phyloP scores from a whole-genome alignment of 2,329 filamentous ascomycete species.

The Cordyceps javanica region DNA sequence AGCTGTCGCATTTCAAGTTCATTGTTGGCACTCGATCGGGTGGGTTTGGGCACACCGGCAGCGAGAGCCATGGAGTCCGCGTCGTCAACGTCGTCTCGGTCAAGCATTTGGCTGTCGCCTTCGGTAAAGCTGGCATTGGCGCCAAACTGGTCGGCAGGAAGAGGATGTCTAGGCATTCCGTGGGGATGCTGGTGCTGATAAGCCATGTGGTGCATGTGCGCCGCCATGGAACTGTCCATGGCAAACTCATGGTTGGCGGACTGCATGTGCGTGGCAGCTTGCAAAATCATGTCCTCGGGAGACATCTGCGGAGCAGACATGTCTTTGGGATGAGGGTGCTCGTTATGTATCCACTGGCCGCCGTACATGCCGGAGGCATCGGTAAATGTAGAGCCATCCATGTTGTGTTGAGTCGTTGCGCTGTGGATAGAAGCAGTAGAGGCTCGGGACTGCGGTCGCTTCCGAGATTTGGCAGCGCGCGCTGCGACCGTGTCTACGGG shows the following conservation, averaged over 20 bases:
- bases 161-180: conserved; percentile 39
- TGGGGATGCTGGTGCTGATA: conserved; percentile 35
- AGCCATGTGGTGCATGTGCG: conserved; percentile 37
- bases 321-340: conserved; percentile 37
- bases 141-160: conserved; percentile 49
- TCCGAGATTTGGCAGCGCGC: conserved; percentile 36
- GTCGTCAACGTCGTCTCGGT: conserved; percentile 54
- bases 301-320: conserved; percentile 43
- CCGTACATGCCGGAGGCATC: conserved; percentile 40
- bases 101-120: conserved; percentile 52
- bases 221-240: conserved; percentile 41
- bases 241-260: conserved; percentile 43
- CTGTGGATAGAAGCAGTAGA: conserved; percentile 54
- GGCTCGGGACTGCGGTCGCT: conserved; percentile 47
- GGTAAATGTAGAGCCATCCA: conserved; percentile 41
- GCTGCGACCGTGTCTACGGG: conserved; percentile 26
- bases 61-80: conserved; percentile 44
- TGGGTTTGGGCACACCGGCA: conserved; percentile 45
- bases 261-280: conserved; percentile 51
- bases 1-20: conserved; percentile 75
- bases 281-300: conserved; percentile 54
- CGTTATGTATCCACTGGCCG: conserved; percentile 44
- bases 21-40: conserved; percentile 68
- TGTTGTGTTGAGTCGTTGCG: conserved; percentile 41
- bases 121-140: conserved; percentile 51